Evolutionary conservation across 169 alveolate genomes (phyloP), one percentile per base, ranked within the genome.

Genomic region (Cryptosporidium parvum): DNA sequence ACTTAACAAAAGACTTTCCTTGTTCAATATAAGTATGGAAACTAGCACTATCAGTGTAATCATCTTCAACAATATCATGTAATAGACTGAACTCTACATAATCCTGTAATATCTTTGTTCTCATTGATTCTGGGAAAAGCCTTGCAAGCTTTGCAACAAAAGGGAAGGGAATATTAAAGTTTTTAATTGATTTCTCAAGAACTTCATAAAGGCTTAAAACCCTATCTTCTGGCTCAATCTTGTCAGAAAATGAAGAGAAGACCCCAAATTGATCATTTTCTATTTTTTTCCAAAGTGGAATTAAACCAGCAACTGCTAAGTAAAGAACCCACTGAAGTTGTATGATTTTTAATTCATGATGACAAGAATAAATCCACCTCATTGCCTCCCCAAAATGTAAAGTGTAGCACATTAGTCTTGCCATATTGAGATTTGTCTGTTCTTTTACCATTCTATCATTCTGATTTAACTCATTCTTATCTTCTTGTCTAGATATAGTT

Each of bases 371-470:
- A 14, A 80, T 61, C 89, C 89, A 80, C 35, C 53, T 67, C 56
- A 80, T 39, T 29, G 89, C 75, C 39, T 80, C 89, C 31, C 89
- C 75, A 65, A 80, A 62, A 45, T 80, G 89, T 16, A 80, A 42
- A 29, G 89, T 65, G 23, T 80, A 80, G 67, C 89, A 80, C 56
- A 80, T 42, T 12, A 80, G 58, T n/a, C 56, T 80, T 37, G 89
- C 89, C 33, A 62, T 42, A 23, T 26, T 37, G 21, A 80, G 75
- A 23, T 29, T 80, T 62, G 75, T 80, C 31, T 39, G 75, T 21
- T 39, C 73, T 39, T 65, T 80, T 5, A 62, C 39, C 7, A 42
- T 18, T 53, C 23, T 62, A 3, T 80, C 67, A 65, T 33, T 65
- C 31, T 65, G 72, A 10, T 14, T 33, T 1, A 37, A 35, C 2